Conservation (phyloP, 2,329 filamentous ascomycete genomes). For the Botrytis tulipae region DNA sequence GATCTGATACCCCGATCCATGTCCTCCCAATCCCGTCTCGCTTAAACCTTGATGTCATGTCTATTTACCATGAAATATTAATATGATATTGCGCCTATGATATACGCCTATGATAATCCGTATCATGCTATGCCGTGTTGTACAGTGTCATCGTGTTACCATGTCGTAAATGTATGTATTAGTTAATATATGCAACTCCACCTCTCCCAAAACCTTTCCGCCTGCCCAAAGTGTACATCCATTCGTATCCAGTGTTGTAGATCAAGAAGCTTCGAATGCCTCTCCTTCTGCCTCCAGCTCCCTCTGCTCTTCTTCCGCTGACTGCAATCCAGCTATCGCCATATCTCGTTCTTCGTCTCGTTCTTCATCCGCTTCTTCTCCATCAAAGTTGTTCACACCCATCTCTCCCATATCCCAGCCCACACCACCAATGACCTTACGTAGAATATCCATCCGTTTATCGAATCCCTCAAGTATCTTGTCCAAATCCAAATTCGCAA, state of each 20-base stretch:
- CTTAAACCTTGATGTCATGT: neutral
- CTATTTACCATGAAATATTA: neutral
- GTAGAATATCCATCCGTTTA: constrained; percentile 54
- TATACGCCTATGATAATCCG: neutral
- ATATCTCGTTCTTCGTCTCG: constrained; percentile 19
- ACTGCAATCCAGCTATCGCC: neutral
- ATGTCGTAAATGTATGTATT: neutral
- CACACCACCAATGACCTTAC: constrained; percentile 47
- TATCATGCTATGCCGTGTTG: neutral
- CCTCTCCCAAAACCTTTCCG: neutral
- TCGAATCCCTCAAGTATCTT: constrained; percentile 57
- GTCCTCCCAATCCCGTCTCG: neutral
- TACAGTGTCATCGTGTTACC: neutral
- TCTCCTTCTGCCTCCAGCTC: neutral
- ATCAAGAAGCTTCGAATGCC: constrained; percentile 5
- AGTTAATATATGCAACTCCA: neutral
- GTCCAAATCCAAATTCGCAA: constrained; percentile 48
- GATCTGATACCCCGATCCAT: neutral
- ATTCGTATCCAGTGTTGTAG: neutral
- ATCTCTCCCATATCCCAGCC: constrained; percentile 26
- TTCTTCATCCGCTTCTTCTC: constrained; percentile 11
- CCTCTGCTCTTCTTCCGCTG: neutral
- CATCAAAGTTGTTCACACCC: neutral
- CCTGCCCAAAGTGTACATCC: neutral
- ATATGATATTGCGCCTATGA: neutral